Conservation (phyloP, 495 filamentous ascomycete species). For the Halenospora varia region DNA sequence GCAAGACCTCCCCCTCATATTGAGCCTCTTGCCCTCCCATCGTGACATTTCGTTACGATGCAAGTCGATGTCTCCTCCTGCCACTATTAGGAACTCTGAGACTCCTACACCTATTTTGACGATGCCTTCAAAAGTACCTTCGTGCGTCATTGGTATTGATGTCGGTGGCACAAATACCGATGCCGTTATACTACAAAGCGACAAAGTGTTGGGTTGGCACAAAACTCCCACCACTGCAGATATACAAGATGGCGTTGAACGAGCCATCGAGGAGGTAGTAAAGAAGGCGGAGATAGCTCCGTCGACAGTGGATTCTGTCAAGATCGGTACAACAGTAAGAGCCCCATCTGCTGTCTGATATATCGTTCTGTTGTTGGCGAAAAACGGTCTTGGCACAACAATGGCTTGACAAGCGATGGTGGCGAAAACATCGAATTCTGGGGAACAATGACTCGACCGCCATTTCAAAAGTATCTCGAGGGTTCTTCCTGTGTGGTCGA, state of each 20-base stretch:
- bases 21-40: neutral
- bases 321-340: constrained; percentile 52
- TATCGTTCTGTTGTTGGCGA: neutral
- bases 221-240: constrained; percentile 57
- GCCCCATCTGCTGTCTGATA: neutral
- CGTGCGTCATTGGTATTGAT: constrained; percentile 28
- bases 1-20: no score
- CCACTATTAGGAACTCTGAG: neutral
- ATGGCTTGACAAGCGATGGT: no score
- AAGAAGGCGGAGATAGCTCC: constrained; percentile 33
- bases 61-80: constrained; percentile 1
- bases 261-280: constrained; percentile 44
- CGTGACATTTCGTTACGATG: neutral
- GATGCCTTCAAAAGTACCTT: constrained; percentile 12
- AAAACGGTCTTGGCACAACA: no score
- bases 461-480: no score
- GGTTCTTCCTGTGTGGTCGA: no score
- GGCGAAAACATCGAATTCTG: neutral
- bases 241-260: constrained; percentile 50
- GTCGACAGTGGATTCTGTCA: constrained; percentile 46
- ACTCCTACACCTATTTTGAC: neutral
- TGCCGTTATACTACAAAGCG: constrained; percentile 28
- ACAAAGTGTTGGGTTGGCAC: constrained; percentile 44
- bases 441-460: neutral
- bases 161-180: constrained; percentile 49